These are phyloP conservation scores for Eucommia ulmoides DNA, from an alignment of 257 asterid species.

Conservation along the genomic window DNA sequence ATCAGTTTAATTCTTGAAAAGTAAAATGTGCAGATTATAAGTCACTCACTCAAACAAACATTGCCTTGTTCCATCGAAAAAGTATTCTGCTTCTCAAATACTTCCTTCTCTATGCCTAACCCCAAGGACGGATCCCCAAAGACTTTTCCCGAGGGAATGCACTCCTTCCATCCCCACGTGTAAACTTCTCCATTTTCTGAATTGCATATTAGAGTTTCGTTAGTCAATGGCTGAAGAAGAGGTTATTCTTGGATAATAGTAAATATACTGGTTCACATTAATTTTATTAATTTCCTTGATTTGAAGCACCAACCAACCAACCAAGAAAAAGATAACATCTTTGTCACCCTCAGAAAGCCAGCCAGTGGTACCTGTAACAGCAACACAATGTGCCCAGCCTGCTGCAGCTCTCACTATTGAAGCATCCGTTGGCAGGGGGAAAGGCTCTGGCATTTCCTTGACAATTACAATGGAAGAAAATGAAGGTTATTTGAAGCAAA, in stretches of 20 bases:
- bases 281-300: too few relatives aligned
- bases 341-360: background rate
- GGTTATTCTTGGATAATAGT: too few relatives aligned
- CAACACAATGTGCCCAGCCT: conserved; percentile 94
- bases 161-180: conserved; percentile 99
- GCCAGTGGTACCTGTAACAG: conserved; percentile 53
- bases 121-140: conserved; percentile 47
- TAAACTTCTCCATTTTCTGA: conserved; percentile 80
- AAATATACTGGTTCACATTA: too few relatives aligned
- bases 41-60: conserved; percentile 15
- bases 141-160: conserved; percentile 84
- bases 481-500: conserved; percentile 21
- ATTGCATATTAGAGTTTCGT: too few relatives aligned
- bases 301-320: background rate
- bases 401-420: conserved; percentile 62
- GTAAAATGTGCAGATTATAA: conserved; percentile 15
- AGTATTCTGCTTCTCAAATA: conserved; percentile 31
- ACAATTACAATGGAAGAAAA: conserved; percentile 27
- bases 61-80: conserved; percentile 57
- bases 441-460: conserved; percentile 98
- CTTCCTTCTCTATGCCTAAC: conserved; percentile 41
- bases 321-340: background rate
- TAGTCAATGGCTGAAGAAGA: too few relatives aligned
- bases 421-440: conserved; percentile 76
- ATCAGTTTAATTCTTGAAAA: conserved; percentile 27